These are phyloP conservation scores for Singerocomus inundabilis DNA, from an alignment of 1,284 basidiomycete genomes.

Conservation along the genomic window DNA sequence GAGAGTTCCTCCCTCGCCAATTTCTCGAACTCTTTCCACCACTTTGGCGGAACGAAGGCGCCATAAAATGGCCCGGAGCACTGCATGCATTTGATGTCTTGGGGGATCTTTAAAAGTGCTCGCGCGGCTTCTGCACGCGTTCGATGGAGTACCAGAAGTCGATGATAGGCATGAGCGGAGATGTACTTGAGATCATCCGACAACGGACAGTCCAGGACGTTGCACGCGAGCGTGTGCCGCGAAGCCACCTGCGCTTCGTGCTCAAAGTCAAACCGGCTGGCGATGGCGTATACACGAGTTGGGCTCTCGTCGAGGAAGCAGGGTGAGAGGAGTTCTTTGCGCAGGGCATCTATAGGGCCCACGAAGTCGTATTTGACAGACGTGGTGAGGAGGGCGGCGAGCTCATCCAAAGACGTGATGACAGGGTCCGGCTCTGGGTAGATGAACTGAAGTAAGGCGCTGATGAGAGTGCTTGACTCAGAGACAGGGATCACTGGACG, in stretches of 20 bases:
- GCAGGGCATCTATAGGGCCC: slow-evolving; percentile 45
- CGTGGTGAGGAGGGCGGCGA: slow-evolving; percentile 49
- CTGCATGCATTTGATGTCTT: slow-evolving; percentile 60
- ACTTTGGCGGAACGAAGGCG: slow-evolving; percentile 53
- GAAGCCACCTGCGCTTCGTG: slow-evolving; percentile 55
- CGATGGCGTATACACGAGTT: slow-evolving; percentile 66
- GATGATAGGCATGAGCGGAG: slow-evolving; percentile 62
- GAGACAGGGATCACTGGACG: slow-evolving; percentile 55
- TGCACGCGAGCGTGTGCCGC: slow-evolving; percentile 50
- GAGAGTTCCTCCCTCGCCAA: slow-evolving; percentile 56
- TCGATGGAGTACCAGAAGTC: slow-evolving; percentile 59
- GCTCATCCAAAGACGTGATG: slow-evolving; percentile 49
- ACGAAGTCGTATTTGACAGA: slow-evolving; percentile 66
- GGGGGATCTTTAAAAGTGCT: slow-evolving; percentile 44
- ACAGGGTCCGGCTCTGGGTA: slow-evolving; percentile 51
- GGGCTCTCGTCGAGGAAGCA: slow-evolving; percentile 49
- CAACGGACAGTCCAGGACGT: slow-evolving; percentile 52
- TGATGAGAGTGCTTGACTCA: slow-evolving; percentile 46
- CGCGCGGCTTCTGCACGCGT: slow-evolving; percentile 49
- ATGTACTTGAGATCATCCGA: slow-evolving; percentile 65
- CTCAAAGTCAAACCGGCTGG: slow-evolving; percentile 61
- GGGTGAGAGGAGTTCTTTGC: slow-evolving; percentile 49
- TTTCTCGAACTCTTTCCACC: slow-evolving; percentile 64
- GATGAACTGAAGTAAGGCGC: slow-evolving; percentile 52
- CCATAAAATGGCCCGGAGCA: slow-evolving; percentile 56